A percentile compares a stretch with the other conserved stretches of the same genome.
phyloP scores from a whole-genome alignment of 371 early-diverging fungal species.

The Phascolomyces articulosus region DNA sequence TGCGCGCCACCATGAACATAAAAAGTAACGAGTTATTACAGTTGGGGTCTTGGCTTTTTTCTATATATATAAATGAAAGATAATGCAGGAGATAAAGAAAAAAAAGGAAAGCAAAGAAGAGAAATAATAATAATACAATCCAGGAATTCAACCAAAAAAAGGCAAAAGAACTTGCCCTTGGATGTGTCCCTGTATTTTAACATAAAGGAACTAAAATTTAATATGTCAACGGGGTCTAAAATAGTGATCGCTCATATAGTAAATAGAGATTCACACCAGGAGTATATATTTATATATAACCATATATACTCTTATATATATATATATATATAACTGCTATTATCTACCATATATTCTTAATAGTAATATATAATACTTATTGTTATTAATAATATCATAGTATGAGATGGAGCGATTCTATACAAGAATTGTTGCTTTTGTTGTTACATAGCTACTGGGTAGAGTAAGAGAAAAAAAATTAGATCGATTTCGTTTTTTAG shows the following conservation, averaged over 20 bases:
- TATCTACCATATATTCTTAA: no score
- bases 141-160: slow-evolving; percentile 8
- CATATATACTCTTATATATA: no score
- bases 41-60: not conserved
- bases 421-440: no score
- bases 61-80: not conserved
- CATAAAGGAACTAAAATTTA: slow-evolving; percentile 7
- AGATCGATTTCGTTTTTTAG: slow-evolving; percentile 6
- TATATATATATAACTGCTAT: no score
- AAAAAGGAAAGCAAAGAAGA: not conserved
- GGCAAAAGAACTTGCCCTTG: slow-evolving; percentile 9
- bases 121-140: slow-evolving; percentile 2
- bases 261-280: no score
- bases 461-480: not conserved
- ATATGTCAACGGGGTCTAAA: slow-evolving; percentile 10
- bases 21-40: no score
- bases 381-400: no score
- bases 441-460: no score
- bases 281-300: not conserved
- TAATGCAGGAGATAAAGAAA: slow-evolving; percentile 1
- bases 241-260: slow-evolving; percentile 1
- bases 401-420: no score
- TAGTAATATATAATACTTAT: no score
- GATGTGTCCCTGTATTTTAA: slow-evolving; percentile 7
- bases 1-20: no score